Evolutionary conservation across 768 basidiomycete species (phyloP), one percentile per base, ranked within the genome.

Genomic region (Kwoniella pini): DNA sequence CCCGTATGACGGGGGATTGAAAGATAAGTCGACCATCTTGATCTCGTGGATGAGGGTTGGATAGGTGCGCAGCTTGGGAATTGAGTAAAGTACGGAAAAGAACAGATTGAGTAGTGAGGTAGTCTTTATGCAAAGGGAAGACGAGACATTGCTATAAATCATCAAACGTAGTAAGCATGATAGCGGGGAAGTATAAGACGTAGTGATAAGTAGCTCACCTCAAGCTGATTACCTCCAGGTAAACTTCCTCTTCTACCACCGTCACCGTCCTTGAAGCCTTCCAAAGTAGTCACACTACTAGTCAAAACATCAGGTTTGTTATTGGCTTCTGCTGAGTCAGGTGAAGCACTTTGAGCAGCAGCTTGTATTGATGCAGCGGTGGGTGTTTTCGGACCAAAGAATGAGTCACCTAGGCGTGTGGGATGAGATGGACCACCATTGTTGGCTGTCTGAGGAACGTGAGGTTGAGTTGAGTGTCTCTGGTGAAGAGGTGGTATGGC

Each of bases 31-130:
- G 43, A 5, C 59, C 59, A 3, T 54, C 31, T 9, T 28, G 30
- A 21, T 61, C 59, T 30, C 50, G 11, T 4, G 51, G 59, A 11
- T 27, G 24, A 10, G 62, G 62, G 21, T 50, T 39, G 24, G 57
- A 10, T 57, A 88, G 81, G 63, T 88, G 64, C 84, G 61, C 85
- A 77, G 15, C 86, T 81, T 22, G 84, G 83, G 39, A 85, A 81
- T 26, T 88, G 73, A 93, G 84, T 40, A 93, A 82, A 7, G 83
- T 84, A 3, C 67, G 72, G 57, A 76, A 72, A 21, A 76, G 55
- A 3, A 65, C 57, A 0, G 90, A 92, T 76, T 91, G 89, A 17
- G 88, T 86, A n/a, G 85, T 85, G 43, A 95, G 84, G 71, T 87
- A 90, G 73, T 89, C 88, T 64, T 84, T 82, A 70, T 95, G 91